Evolutionary conservation across 495 filamentous ascomycete genomes (phyloP).

Genomic region (Penicillium salamii): DNA sequence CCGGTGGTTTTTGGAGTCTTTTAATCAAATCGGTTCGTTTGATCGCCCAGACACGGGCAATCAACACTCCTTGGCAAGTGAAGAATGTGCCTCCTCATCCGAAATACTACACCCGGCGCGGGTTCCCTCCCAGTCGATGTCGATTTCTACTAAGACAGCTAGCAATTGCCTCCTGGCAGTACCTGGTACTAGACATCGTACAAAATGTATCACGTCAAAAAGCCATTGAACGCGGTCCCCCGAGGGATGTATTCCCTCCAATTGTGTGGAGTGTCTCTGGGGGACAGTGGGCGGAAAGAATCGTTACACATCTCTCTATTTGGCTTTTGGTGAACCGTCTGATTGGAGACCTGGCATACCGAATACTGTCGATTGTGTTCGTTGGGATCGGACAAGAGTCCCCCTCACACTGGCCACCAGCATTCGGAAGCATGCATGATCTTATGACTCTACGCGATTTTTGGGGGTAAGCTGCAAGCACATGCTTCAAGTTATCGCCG

Average conservation of each 20-base stretch:
- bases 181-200: conserved; percentile 4
- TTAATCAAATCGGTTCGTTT: not conserved
- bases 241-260: not conserved
- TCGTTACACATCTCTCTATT: not conserved
- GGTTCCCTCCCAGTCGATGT: not conserved
- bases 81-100: conserved; percentile 9
- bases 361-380: conserved; percentile 1
- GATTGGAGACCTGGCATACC: not conserved
- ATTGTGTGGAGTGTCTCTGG: not conserved
- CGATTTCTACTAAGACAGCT: conserved; percentile 6
- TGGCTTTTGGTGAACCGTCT: conserved; percentile 4
- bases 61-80: conserved; percentile 6
- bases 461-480: conserved; percentile 1
- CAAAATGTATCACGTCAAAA: not conserved
- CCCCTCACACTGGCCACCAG: conserved; percentile 1
- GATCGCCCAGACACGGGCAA: not conserved
- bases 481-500: not conserved
- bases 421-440: conserved; percentile 1
- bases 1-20: not conserved
- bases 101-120: not conserved
- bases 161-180: conserved; percentile 5
- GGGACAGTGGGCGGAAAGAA: conserved; percentile 5
- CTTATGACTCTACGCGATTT: conserved; percentile 1
- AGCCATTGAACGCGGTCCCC: not conserved
- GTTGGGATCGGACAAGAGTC: not conserved